phyloP scores from a whole-genome alignment of 2,329 filamentous ascomycete species.

The Beauveria medogensis region DNA sequence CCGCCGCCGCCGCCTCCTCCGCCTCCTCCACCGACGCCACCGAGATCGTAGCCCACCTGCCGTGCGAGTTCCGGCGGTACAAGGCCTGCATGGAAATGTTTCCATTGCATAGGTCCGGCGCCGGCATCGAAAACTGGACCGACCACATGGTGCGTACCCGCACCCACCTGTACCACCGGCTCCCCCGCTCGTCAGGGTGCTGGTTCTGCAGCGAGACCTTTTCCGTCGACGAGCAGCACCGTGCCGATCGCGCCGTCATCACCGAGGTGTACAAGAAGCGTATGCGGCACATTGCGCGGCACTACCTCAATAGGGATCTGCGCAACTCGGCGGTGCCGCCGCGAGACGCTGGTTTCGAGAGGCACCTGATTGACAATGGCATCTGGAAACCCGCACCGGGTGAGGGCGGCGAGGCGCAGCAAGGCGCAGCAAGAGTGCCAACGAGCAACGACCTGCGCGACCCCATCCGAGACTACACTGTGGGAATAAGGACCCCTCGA shows the following conservation, averaged over 20 bases:
- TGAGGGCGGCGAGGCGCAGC: neutral
- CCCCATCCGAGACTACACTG: neutral
- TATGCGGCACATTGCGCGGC: constrained; percentile 42
- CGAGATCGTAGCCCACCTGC: constrained; percentile 19
- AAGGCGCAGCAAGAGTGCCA: neutral
- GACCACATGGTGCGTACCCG: constrained; percentile 35
- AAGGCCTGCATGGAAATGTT: constrained; percentile 31
- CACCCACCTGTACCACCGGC: constrained; percentile 26
- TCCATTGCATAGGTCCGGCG: constrained; percentile 18
- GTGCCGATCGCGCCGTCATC: neutral
- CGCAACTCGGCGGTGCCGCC: constrained; percentile 15
- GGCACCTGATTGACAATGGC: constrained; percentile 24
- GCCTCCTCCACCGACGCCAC: neutral
- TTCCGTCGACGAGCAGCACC: constrained; percentile 22
- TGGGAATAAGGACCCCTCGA: neutral
- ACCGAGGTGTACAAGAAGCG: constrained; percentile 19
- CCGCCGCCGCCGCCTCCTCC: neutral
- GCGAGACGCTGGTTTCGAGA: constrained; percentile 33
- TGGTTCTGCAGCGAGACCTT: constrained; percentile 39
- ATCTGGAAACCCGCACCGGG: neutral
- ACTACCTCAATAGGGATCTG: constrained; percentile 24
- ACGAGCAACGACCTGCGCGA: neutral
- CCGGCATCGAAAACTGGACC: constrained; percentile 34
- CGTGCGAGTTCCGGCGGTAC: constrained; percentile 38
- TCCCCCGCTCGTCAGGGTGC: constrained; percentile 33